These are phyloP conservation scores for Chaetomium olivaceum DNA, from an alignment of 2,329 filamentous ascomycete species.

Conservation along the genomic window DNA sequence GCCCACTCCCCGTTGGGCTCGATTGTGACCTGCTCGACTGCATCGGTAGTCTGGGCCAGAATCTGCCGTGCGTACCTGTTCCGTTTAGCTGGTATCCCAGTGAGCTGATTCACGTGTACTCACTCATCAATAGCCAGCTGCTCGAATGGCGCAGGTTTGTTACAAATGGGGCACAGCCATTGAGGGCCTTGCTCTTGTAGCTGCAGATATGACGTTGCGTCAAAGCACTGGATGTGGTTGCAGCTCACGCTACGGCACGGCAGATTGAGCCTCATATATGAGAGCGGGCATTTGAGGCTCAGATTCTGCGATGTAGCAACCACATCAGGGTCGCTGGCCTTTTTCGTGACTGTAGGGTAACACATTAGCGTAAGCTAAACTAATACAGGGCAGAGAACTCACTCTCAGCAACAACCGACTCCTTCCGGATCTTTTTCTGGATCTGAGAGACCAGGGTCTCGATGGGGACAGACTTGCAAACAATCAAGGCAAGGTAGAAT, in stretches of 20 bases:
- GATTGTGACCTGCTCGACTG: constrained; percentile 82
- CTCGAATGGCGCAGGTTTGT: constrained; percentile 77
- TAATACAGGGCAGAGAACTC: constrained; percentile 39
- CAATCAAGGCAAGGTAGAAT: constrained; percentile 69
- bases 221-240: constrained; percentile 91
- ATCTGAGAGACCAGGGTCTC: constrained; percentile 70
- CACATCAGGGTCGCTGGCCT: constrained; percentile 84
- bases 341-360: constrained; percentile 64
- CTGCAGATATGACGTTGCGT: constrained; percentile 87
- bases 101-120: constrained; percentile 37
- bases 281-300: constrained; percentile 89
- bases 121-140: constrained; percentile 85
- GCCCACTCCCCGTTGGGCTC: constrained; percentile 83
- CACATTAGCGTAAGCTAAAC: constrained; percentile 8
- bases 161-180: constrained; percentile 95
- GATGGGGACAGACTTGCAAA: constrained; percentile 73
- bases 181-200: constrained; percentile 95
- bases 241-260: constrained; percentile 81
- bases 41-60: constrained; percentile 67
- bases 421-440: constrained; percentile 73
- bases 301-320: constrained; percentile 84
- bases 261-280: constrained; percentile 75
- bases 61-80: constrained; percentile 84
- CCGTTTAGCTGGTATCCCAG: constrained; percentile 23
- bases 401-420: constrained; percentile 83